Evolutionary conservation across 2,329 filamentous ascomycete species (phyloP).

Genomic region (Ophiostoma sp.): DNA sequence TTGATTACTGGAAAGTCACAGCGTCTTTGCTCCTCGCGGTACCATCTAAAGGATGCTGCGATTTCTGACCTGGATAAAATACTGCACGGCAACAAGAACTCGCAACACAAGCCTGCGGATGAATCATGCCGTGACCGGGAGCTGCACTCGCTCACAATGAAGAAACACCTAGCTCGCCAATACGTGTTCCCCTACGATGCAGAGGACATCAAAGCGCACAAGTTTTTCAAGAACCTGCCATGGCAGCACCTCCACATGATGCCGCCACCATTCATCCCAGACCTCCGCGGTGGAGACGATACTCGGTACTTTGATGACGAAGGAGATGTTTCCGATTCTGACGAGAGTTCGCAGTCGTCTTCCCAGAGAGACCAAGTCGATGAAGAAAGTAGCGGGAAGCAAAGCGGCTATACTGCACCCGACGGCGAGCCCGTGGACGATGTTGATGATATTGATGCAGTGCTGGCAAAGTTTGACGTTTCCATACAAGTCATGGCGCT

Average conservation of each 20-base stretch:
- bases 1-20: slow-evolving; percentile 69
- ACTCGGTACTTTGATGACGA: slow-evolving; percentile 88
- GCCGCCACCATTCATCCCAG: slow-evolving; percentile 73
- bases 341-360: slow-evolving; percentile 17
- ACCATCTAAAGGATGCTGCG: slow-evolving; percentile 58
- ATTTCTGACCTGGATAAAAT: slow-evolving; percentile 19
- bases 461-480: slow-evolving; percentile 9
- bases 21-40: slow-evolving; percentile 70
- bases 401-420: background rate
- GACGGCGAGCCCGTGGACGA: background rate
- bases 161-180: slow-evolving; percentile 35
- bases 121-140: slow-evolving; percentile 29
- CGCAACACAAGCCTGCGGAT: slow-evolving; percentile 21
- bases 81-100: background rate
- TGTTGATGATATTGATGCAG: slow-evolving; percentile 10
- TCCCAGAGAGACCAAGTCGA: background rate
- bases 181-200: slow-evolving; percentile 81
- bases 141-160: background rate
- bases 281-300: slow-evolving; percentile 61
- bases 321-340: slow-evolving; percentile 58
- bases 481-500: slow-evolving; percentile 40
- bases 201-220: slow-evolving; percentile 81
- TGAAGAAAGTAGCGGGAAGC: background rate
- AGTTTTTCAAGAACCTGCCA: slow-evolving; percentile 73
- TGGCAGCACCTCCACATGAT: slow-evolving; percentile 71